Evolutionary conservation across 176 grass and related monocot species (phyloP), one percentile per base, ranked within the genome.

Genomic region (Canna indica): DNA sequence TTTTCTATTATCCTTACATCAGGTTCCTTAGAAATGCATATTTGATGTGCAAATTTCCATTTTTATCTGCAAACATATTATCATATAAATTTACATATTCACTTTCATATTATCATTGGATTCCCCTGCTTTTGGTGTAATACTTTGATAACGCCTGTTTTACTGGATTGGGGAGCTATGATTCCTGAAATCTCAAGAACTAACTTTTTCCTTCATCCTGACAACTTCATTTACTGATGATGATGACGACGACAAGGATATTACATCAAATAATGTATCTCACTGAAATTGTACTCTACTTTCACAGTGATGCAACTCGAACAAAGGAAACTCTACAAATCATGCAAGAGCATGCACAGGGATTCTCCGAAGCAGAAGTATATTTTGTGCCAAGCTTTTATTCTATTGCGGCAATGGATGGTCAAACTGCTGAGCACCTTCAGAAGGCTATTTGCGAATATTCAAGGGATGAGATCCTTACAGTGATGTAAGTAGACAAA

Each of bases 301-400:
- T n/a, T 31, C 20, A 67, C 46, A 97, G 82, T 76, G 84, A 97
- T 85, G 89, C 89, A 33, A 90, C 76, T 71, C 82, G 94, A 57
- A 97, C 89, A 75, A 97, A 87, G 65, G 86, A 97, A 79, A 97
- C 94, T 77, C 84, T 97, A 77, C 68, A 83, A 39, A 90, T 93
- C 67, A 75, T 93, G 73, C 80, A 85, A 85, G 86, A 97, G 53
- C 78, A 88, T 71, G 78, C 84, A 63, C 76, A 85, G 35, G 89
- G 80, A 47, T 81, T 97, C 53, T 81, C 82, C 48, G 36, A 90
- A 79, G 89, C 80, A 62, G 63, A 83, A 10, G 84, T 97, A 41
- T 82, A 92, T 32, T 97, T 92, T 36, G 79, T 97, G 42, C 94
- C 94, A 54, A 90, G 89, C 82, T 97, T 97, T 77, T 97, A 97